Evolutionary conservation across 768 basidiomycete species (phyloP).

Genomic region (Pseudohyphozyma bogoriensis): DNA sequence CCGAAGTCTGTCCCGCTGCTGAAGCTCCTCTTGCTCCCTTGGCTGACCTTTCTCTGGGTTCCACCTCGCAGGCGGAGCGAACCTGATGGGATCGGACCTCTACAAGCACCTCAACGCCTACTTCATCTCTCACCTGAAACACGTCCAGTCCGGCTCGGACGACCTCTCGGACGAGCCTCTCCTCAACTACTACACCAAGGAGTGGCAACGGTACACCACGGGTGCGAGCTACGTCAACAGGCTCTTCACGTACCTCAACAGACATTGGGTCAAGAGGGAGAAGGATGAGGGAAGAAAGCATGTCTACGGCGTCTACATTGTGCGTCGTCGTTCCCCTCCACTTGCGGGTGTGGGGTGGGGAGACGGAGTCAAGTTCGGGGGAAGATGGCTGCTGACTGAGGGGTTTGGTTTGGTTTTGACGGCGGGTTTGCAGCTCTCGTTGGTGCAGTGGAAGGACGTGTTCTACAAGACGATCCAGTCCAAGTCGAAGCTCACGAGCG

Average conservation of each 20-base stretch:
- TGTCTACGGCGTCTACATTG: slow-evolving; percentile 92
- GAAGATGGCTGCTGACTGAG: no score
- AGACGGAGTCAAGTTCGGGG: no score
- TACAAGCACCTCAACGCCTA: slow-evolving; percentile 91
- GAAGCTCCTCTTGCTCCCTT: neutral
- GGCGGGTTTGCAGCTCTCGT: slow-evolving; percentile 55
- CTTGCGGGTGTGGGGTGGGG: no score
- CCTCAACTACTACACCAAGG: slow-evolving; percentile 75
- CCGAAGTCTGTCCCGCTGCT: slow-evolving; percentile 15
- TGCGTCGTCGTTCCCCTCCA: slow-evolving; percentile 40
- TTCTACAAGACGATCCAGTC: slow-evolving; percentile 81
- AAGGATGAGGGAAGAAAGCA: slow-evolving; percentile 92
- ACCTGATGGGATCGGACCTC: slow-evolving; percentile 92
- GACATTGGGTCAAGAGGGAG: slow-evolving; percentile 98
- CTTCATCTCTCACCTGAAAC: slow-evolving; percentile 70
- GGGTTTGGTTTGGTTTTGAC: no score
- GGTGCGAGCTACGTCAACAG: slow-evolving; percentile 97
- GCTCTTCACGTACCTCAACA: slow-evolving; percentile 93
- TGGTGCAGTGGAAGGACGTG: slow-evolving; percentile 90
- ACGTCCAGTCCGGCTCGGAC: slow-evolving; percentile 59
- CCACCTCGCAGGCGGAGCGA: slow-evolving; percentile 51
- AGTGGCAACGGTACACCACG: slow-evolving; percentile 95
- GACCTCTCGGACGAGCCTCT: slow-evolving; percentile 73
- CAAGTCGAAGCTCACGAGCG: slow-evolving; percentile 73
- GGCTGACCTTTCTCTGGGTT: no score